These are phyloP conservation scores for Persicaria tinctoria DNA, from an alignment of 148 eudicot genomes.

Conservation along the genomic window DNA sequence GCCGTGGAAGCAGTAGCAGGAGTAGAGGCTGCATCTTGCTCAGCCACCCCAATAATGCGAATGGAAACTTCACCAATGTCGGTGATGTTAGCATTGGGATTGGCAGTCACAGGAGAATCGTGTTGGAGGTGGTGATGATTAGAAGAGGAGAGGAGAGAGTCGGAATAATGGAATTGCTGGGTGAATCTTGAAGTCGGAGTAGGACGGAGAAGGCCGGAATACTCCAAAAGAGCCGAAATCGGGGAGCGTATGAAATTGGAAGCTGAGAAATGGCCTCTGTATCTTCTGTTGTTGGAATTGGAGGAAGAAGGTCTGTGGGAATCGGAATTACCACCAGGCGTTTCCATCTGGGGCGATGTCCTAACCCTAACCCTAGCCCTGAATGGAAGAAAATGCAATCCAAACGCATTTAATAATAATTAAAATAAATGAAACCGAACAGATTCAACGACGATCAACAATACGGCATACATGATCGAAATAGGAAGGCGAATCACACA, in stretches of 20 bases:
- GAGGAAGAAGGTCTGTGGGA: conserved; percentile 26
- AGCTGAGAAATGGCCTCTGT: conserved; percentile 45
- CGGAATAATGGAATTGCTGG: conserved; percentile 31
- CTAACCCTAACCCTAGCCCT: conserved; percentile 45
- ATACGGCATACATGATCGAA: not conserved
- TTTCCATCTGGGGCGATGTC: conserved; percentile 45
- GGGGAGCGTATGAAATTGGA: conserved; percentile 64
- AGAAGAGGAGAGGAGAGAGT: conserved; percentile 14
- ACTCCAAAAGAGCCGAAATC: conserved; percentile 53
- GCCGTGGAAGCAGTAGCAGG: not conserved
- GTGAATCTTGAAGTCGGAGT: conserved; percentile 15
- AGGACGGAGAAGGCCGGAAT: conserved; percentile 55
- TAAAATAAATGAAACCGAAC: not conserved
- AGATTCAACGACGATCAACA: not conserved
- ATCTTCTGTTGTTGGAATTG: conserved; percentile 34
- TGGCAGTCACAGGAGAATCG: not conserved
- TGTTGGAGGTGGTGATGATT: conserved; percentile 4
- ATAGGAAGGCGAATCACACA: not conserved
- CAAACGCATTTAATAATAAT: not conserved
- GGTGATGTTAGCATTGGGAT: not conserved
- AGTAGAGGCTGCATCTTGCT: conserved; percentile 19
- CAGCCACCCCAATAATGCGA: conserved; percentile 52
- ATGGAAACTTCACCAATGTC: conserved; percentile 55
- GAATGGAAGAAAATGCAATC: not conserved
- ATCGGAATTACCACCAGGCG: conserved; percentile 45